Base-by-base conservation (phyloP, 2,329 filamentous ascomycete species). In the Colletotrichum australisinense region DNA sequence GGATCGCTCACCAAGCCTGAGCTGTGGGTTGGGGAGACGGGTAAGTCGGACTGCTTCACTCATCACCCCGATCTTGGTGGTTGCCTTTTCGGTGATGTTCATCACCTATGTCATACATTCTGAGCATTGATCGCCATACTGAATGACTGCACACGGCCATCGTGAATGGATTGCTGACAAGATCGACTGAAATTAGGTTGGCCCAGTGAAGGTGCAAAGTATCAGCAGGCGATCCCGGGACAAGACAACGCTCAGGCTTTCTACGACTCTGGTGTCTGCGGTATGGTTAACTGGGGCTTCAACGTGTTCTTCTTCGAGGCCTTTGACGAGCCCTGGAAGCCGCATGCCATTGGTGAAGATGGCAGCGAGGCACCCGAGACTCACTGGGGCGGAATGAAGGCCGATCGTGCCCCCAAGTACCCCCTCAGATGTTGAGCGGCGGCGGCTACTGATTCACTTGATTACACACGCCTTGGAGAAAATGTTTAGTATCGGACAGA, bases 231-330 rank as follows among this genome's bases (percentile, higher is more conserved):
- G 26, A 86, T 88, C 75, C 92, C 92, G 38, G 87, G 90, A 55
- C 86, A 88, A 53, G 78, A 85, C 38, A 90, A 91, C 78, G 91
- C 91, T 32, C 81, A 86, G 75, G 84, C 82, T 28, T 94, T 90
- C 85, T 94, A 87, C 84, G 83, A 89, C 77, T 80, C 89, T 58
- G 90, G 87, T 75, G 88, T 93, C 78, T 94, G 92, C 81, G 88
- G 87, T 64, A 87, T 92, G 78, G 83, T 93, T 46, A 86, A 85
- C 75, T 93, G 90, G 90, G 90, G 90, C 73, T 86, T 91, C 75
- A 93, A 93, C 77, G 89, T 91, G 68, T 94, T 94, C 84, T 92
- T 89, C 83, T 94, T 94, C 77, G 92, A 94, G 86, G 92, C 92
- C 56, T 93, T 93, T 77, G 92, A 93, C 77, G 92, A 94, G 88